Conservation (phyloP, 2,329 filamentous ascomycete species). For the Fusarium mundagurra region DNA sequence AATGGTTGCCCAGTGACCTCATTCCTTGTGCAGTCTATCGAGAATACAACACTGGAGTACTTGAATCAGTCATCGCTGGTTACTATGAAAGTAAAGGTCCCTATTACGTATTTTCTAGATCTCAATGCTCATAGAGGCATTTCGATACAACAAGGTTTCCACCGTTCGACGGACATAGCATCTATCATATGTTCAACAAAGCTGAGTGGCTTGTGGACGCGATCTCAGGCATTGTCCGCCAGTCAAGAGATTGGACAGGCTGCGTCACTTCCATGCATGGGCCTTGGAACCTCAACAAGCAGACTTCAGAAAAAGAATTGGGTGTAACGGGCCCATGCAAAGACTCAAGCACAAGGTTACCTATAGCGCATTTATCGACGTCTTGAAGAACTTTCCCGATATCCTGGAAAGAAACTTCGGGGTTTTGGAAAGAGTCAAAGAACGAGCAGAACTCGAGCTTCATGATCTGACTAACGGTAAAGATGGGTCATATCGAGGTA, state of each 20-base stretch:
- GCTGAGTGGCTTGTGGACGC: not conserved
- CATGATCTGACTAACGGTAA: fast-evolving
- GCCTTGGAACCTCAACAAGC: not conserved
- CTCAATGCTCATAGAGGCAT: not conserved
- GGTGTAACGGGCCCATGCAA: not conserved
- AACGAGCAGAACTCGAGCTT: not conserved
- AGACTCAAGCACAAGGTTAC: not conserved
- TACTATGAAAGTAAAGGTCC: not conserved
- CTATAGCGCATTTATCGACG: not conserved
- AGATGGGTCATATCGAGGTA: not conserved
- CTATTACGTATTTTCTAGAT: not conserved
- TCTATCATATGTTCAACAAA: not conserved
- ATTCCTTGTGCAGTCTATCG: not conserved
- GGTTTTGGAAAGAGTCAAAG: not conserved
- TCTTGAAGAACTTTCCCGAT: not conserved
- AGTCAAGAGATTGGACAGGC: not conserved
- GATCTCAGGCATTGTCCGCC: too few species aligned
- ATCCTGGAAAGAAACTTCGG: not conserved
- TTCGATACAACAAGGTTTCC: not conserved
- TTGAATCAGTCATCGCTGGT: not conserved
- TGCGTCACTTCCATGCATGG: not conserved
- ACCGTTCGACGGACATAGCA: not conserved
- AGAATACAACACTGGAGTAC: not conserved
- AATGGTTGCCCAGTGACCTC: too few species aligned
- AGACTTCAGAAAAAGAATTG: not conserved